Evolutionary conservation across 805 yeast species (phyloP).

Genomic region (Teunomyces aglyptinius): DNA sequence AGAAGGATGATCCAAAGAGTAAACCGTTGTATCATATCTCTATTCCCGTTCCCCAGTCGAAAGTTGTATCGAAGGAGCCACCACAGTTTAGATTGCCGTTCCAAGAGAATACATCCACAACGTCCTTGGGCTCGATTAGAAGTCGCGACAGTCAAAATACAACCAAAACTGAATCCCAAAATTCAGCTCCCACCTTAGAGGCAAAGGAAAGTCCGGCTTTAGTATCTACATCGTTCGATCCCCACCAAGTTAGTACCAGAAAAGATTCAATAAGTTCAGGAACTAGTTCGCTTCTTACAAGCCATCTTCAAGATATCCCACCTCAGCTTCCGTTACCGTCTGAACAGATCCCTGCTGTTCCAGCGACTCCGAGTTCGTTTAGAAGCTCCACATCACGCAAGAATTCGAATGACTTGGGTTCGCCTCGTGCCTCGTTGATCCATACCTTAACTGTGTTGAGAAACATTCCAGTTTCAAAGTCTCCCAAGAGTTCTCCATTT

Average conservation of each 20-base stretch:
- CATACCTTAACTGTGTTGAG: conserved; percentile 41
- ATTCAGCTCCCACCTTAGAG: no score
- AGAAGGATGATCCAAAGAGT: conserved; percentile 1
- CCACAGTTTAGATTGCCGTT: conserved; percentile 71
- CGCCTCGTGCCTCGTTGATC: conserved; percentile 41
- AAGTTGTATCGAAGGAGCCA: conserved; percentile 34
- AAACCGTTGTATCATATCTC: conserved; percentile 6
- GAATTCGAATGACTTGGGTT: conserved; percentile 34
- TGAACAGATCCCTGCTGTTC: conserved; percentile 48
- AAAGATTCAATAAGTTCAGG: conserved; percentile 22
- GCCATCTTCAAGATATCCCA: conserved; percentile 47
- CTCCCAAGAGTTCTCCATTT: conserved; percentile 40
- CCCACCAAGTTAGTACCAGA: conserved; percentile 4
- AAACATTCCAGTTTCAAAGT: conserved; percentile 32
- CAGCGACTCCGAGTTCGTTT: conserved; percentile 33
- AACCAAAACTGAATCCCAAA: not conserved
- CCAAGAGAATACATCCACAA: conserved; percentile 41
- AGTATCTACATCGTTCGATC: not conserved
- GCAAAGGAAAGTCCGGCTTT: conserved; percentile 1
- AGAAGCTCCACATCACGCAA: conserved; percentile 32
- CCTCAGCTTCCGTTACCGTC: conserved; percentile 56
- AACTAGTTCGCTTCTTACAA: conserved; percentile 27
- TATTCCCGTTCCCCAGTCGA: conserved; percentile 21
- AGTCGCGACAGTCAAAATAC: not conserved
- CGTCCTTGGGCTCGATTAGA: conserved; percentile 1